Percentiles rank a stretch among this genome's conserved stretches.
Conservation (phyloP, 2,329 filamentous ascomycete genomes). For the Colletotrichum destructivum region DNA sequence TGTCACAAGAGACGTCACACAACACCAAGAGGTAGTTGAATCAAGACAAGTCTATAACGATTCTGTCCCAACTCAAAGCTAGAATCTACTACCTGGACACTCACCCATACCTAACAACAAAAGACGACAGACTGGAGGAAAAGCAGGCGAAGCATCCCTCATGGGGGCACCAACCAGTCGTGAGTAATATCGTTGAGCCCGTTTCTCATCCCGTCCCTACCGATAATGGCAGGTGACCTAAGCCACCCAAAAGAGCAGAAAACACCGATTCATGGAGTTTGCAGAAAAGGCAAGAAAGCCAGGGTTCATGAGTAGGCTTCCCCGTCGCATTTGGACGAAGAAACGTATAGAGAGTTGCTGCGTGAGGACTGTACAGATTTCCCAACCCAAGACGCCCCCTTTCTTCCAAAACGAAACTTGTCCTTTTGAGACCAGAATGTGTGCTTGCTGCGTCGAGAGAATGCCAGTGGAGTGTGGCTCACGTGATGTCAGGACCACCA, state of each 20-base stretch:
- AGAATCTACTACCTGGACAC: constrained; percentile 26
- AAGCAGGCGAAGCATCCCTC: constrained; percentile 24
- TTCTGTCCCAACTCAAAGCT: constrained; percentile 35
- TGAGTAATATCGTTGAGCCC: constrained; percentile 27
- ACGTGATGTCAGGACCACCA: constrained; percentile 44
- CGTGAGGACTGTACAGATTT: constrained; percentile 52
- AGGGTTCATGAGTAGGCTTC: constrained; percentile 39
- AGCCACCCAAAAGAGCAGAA: constrained; percentile 31
- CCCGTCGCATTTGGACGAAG: constrained; percentile 39
- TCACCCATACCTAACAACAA: constrained; percentile 34
- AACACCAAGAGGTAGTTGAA: not conserved
- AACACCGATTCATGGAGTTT: constrained; percentile 39
- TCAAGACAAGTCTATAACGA: constrained; percentile 39
- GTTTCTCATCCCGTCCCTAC: constrained; percentile 21
- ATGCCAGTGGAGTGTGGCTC: constrained; percentile 41
- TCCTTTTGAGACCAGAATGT: constrained; percentile 46
- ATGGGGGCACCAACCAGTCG: constrained; percentile 30
- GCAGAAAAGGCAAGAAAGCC: constrained; percentile 38
- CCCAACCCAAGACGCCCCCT: constrained; percentile 51
- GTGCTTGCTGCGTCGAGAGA: constrained; percentile 42
- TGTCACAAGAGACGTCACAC: not conserved
- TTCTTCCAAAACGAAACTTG: constrained; percentile 52
- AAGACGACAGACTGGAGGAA: constrained; percentile 23
- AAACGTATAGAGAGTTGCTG: constrained; percentile 41
- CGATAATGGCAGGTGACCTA: constrained; percentile 18